Base-by-base conservation (phyloP, 2,329 filamentous ascomycete species). In the Sporothrix mexicana region DNA sequence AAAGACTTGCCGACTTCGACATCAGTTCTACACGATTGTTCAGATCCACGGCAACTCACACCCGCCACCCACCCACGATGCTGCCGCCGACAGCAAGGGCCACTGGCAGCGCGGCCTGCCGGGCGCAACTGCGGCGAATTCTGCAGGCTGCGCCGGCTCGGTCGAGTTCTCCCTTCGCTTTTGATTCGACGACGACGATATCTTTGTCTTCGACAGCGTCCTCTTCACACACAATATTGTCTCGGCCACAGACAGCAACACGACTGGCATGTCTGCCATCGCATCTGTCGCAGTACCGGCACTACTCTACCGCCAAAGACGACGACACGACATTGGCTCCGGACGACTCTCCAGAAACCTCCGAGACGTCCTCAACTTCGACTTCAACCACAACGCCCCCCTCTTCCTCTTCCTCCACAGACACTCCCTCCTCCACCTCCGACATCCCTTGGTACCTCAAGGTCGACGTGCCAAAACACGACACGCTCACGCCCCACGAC, bases 381-480 rank as follows among this genome's bases (percentile, higher is more conserved):
- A 41, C 69, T 5, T 36, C 47, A 36, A 23, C 61, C 13, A 17
- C 15, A 13, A n/a, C 51, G 4, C 6, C 68, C 6, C 8, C 68
- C 5, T 17, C 20, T 2, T 4, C 68, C 5, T 17, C 20, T 2
- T 4, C 62, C 45, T n/a, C 62, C 2, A 5, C 62, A 20, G 1
- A 20, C 41, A 7, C 62, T 5, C 7, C 62, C 62, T 10, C 62
- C 2, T 2, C 49, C 7, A 7, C 70, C 49, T 43, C 57, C 13
- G 23, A 57, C 30, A 15, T 75, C 0, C 84, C 82, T 71, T 98
- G 96, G 96, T 98, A 98, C 81, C 89, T 97, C 41, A 90, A 96
- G 79, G 90, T 93, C 76, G 88, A 93, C 57, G 83, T 87, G 1
- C 87, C 88, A 0, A 81, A 83, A 47, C 86, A 88, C 74, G 82